These are phyloP conservation scores for Suhomyces kunorum DNA, from an alignment of 1,139 yeast species.

Conservation along the genomic window DNA sequence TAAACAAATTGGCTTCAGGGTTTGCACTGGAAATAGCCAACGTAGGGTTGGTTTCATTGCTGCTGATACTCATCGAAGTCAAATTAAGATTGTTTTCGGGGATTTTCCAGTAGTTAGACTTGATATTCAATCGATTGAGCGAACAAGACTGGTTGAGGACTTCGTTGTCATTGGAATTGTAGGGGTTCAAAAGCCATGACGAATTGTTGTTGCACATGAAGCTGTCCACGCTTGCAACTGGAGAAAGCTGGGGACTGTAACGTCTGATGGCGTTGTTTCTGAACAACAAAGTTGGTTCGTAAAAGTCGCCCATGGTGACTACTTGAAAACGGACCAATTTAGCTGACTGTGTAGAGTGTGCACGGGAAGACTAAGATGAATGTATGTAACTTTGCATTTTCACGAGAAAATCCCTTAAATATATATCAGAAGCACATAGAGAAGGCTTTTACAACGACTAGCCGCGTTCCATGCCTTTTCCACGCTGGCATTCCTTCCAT, in stretches of 20 bases:
- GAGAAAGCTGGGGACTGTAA: slow-evolving; percentile 30
- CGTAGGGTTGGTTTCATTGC: slow-evolving; percentile 23
- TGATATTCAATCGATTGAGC: slow-evolving; percentile 44
- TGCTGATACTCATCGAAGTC: slow-evolving; percentile 51
- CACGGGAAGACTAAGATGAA: too few relatives aligned
- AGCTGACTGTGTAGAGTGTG: neutral
- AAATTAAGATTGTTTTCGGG: slow-evolving; percentile 61
- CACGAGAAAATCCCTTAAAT: slow-evolving; percentile 2
- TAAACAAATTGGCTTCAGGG: slow-evolving; percentile 55
- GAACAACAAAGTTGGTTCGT: slow-evolving; percentile 47
- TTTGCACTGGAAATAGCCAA: slow-evolving; percentile 70
- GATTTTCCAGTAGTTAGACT: slow-evolving; percentile 70
- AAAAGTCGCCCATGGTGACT: slow-evolving; percentile 34
- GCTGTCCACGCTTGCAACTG: slow-evolving; percentile 30
- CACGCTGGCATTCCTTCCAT: slow-evolving; percentile 8
- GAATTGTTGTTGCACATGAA: slow-evolving; percentile 13
- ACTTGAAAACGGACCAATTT: neutral
- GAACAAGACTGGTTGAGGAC: slow-evolving; percentile 44
- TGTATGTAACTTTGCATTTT: too few relatives aligned
- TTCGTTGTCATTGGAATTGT: slow-evolving; percentile 33
- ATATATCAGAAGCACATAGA: neutral
- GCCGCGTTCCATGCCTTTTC: neutral
- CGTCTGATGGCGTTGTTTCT: slow-evolving; percentile 49
- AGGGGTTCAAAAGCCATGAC: slow-evolving; percentile 30
- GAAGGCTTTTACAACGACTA: neutral